These are phyloP conservation scores for Suillus clintonianus DNA, from an alignment of 768 basidiomycete genomes.

Conservation along the genomic window DNA sequence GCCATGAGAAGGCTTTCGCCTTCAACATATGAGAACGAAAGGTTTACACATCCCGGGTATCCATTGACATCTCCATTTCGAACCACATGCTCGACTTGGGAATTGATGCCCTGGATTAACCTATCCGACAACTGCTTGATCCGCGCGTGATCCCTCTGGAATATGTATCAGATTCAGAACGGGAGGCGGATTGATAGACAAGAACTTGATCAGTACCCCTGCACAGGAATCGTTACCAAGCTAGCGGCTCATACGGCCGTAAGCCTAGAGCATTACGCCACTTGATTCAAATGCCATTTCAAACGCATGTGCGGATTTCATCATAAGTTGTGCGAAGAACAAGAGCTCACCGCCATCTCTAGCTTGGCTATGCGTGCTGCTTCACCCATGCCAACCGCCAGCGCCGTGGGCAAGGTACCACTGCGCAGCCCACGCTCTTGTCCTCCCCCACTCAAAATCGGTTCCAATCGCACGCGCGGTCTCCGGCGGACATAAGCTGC, in stretches of 20 bases:
- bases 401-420: constrained; percentile 87
- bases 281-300: constrained; percentile 42
- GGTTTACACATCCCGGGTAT: constrained; percentile 94
- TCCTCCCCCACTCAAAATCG: constrained; percentile 93
- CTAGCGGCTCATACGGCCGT: constrained; percentile 36
- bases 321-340: constrained; percentile 34
- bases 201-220: constrained; percentile 82
- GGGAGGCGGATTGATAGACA: constrained; percentile 5
- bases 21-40: constrained; percentile 95
- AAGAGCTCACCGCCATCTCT: constrained; percentile 86
- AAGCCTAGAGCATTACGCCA: constrained; percentile 32
- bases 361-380: constrained; percentile 88
- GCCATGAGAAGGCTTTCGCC: constrained; percentile 98
- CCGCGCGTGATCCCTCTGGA: constrained; percentile 77
- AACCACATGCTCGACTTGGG: constrained; percentile 85
- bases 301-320: constrained; percentile 46
- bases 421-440: constrained; percentile 95
- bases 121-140: constrained; percentile 77
- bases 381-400: constrained; percentile 93
- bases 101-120: constrained; percentile 78
- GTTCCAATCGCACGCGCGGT: constrained; percentile 92
- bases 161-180: constrained; percentile 3
- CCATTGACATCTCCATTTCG: constrained; percentile 92
- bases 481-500: constrained; percentile 91
- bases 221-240: constrained; percentile 74